Evolutionary conservation across 73 alveolate genomes (phyloP).

Genomic region (Paramecium biaurelia): DNA sequence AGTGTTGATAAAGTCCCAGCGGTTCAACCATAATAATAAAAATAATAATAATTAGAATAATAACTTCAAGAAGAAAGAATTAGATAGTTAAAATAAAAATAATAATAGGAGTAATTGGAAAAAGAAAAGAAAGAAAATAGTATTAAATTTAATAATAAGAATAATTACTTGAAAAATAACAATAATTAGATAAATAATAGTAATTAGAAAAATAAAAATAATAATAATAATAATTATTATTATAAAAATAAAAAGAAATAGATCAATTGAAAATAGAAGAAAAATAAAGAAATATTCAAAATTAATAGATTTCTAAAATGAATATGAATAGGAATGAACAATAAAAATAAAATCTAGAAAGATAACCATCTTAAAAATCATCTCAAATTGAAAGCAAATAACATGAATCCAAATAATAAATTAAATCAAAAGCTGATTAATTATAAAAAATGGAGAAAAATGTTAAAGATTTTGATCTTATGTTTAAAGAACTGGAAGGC

Average conservation of each 20-base stretch:
- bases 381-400: background rate
- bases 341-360: background rate
- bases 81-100: background rate
- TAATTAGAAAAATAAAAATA: background rate
- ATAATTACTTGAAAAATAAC: background rate
- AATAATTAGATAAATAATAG: background rate
- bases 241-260: background rate
- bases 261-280: background rate
- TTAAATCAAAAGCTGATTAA: background rate
- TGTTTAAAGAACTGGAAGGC: background rate
- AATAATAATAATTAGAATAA: background rate
- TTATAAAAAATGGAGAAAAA: background rate
- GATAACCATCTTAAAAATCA: background rate
- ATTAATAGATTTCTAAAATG: background rate
- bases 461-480: background rate
- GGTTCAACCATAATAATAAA: background rate
- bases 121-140: background rate
- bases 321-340: background rate
- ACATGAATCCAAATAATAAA: background rate
- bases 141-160: background rate
- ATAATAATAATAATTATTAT: background rate
- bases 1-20: slow-evolving; percentile 1
- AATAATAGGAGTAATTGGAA: background rate
- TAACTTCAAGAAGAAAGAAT: background rate
- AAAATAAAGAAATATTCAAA: background rate